Evolutionary conservation across 768 basidiomycete species (phyloP).

Genomic region (Boletus rubroflammeus): DNA sequence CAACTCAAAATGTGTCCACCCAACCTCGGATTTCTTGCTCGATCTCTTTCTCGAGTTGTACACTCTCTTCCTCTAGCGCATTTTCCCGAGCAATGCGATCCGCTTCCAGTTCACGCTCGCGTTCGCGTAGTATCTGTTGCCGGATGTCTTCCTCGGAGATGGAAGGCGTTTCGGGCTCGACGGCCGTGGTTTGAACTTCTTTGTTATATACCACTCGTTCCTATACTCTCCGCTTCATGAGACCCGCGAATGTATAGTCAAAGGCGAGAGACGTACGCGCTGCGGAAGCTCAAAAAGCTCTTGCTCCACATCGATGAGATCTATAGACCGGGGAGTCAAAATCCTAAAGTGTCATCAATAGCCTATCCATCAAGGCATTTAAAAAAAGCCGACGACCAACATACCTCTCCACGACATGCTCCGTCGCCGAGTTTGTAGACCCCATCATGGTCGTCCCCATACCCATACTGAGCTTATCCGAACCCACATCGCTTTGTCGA

Average conservation of each 20-base stretch:
- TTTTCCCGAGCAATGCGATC: conserved; percentile 68
- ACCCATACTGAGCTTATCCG: conserved; percentile 43
- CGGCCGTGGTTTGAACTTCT: conserved; percentile 72
- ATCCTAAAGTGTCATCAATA: conserved; percentile 38
- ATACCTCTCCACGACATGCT: conserved; percentile 68
- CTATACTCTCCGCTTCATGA: conserved; percentile 32
- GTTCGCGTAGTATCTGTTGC: conserved; percentile 56
- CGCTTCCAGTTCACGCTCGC: conserved; percentile 66
- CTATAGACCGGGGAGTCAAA: conserved; percentile 62
- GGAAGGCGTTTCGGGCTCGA: conserved; percentile 51
- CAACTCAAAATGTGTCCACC: not conserved
- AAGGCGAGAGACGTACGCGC: conserved; percentile 48
- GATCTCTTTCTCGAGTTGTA: conserved; percentile 80
- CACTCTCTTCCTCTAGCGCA: conserved; percentile 78
- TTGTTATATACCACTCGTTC: conserved; percentile 83
- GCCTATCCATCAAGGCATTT: not conserved
- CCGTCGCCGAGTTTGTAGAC: conserved; percentile 54
- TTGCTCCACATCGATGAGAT: conserved; percentile 84
- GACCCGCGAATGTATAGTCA: not conserved
- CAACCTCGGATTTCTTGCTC: conserved; percentile 84
- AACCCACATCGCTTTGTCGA: conserved; percentile 64
- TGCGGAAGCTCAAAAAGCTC: conserved; percentile 89
- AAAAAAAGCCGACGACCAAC: conserved; percentile 18
- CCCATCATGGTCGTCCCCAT: conserved; percentile 45
- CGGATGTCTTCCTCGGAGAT: conserved; percentile 72